Evolutionary conservation across 2,329 filamentous ascomycete species (phyloP).

Genomic region (Knufia fluminis): DNA sequence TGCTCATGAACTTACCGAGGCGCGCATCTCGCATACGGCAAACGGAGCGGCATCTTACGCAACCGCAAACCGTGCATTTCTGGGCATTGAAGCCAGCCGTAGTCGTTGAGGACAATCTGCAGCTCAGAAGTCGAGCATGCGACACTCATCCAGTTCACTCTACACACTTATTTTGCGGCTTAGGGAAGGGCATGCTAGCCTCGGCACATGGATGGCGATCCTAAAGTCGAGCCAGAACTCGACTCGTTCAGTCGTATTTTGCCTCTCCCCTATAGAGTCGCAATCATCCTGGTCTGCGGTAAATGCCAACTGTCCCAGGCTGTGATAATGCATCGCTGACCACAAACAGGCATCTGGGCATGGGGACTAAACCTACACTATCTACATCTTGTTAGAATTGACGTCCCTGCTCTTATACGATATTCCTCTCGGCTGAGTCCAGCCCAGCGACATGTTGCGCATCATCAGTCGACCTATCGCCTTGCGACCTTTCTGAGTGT

Average conservation of each 20-base stretch:
- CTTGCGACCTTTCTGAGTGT: slow-evolving; percentile 68
- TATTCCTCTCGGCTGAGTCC: slow-evolving; percentile 60
- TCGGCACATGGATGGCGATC: slow-evolving; percentile 22
- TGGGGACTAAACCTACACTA: slow-evolving; percentile 91
- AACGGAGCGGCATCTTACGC: too few relatives aligned
- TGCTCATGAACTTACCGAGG: too few relatives aligned
- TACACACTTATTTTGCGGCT: not conserved
- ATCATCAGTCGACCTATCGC: slow-evolving; percentile 77
- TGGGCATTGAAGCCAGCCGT: too few relatives aligned
- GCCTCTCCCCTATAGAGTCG: slow-evolving; percentile 81
- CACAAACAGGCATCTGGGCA: slow-evolving; percentile 69
- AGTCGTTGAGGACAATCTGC: too few relatives aligned
- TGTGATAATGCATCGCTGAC: slow-evolving; percentile 7
- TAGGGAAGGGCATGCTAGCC: not conserved
- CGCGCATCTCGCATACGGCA: too few relatives aligned
- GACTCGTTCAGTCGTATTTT: slow-evolving; percentile 82
- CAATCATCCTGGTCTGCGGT: slow-evolving; percentile 79
- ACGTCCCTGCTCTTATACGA: slow-evolving; percentile 75
- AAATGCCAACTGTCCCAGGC: slow-evolving; percentile 25
- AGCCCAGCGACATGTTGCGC: slow-evolving; percentile 59
- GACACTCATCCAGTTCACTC: not conserved
- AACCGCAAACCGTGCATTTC: too few relatives aligned
- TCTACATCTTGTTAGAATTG: slow-evolving; percentile 69
- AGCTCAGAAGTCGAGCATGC: slow-evolving; percentile 6
- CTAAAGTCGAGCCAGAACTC: slow-evolving; percentile 35